Evolutionary conservation across 345 rosid genomes (phyloP).

Genomic region (Rubroshorea leprosula): DNA sequence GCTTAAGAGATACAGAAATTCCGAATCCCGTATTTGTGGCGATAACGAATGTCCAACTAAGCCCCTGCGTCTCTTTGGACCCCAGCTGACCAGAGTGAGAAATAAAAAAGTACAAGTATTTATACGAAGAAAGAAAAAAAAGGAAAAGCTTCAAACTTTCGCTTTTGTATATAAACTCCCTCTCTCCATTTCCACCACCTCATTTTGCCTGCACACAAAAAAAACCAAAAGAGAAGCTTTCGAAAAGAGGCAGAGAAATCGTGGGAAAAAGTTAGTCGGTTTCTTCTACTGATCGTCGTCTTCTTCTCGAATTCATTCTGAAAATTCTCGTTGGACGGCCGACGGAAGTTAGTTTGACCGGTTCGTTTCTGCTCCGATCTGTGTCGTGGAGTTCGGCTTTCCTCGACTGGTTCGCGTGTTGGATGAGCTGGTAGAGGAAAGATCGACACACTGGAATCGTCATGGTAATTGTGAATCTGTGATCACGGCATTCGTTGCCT

Average conservation of each 20-base stretch:
- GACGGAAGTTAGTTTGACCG: neutral
- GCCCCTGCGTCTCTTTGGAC: slow-evolving; percentile 10
- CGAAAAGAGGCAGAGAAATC: neutral
- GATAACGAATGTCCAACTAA: slow-evolving; percentile 12
- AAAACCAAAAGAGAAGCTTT: neutral
- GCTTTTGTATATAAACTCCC: slow-evolving; percentile 9
- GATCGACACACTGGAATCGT: slow-evolving; percentile 10
- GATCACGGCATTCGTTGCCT: neutral
- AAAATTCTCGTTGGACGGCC: slow-evolving; percentile 8
- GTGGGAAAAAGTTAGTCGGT: neutral
- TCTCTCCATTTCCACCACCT: neutral
- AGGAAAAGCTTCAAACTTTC: slow-evolving; percentile 3
- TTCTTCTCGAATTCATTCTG: slow-evolving; percentile 3
- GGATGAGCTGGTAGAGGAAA: slow-evolving; percentile 13
- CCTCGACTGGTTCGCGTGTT: slow-evolving; percentile 5
- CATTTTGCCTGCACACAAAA: neutral
- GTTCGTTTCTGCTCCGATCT: slow-evolving; percentile 13
- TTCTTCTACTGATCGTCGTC: slow-evolving; percentile 3
- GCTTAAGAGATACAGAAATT: slow-evolving; percentile 1
- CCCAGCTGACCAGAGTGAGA: slow-evolving; percentile 13
- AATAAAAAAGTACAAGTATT: slow-evolving; percentile 1
- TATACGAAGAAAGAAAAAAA: neutral
- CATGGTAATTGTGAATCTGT: slow-evolving; percentile 7
- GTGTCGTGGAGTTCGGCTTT: slow-evolving; percentile 1
- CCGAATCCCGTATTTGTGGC: slow-evolving; percentile 3